Evolutionary conservation across 345 rosid species (phyloP).

Genomic region (Dovyalis caffra): DNA sequence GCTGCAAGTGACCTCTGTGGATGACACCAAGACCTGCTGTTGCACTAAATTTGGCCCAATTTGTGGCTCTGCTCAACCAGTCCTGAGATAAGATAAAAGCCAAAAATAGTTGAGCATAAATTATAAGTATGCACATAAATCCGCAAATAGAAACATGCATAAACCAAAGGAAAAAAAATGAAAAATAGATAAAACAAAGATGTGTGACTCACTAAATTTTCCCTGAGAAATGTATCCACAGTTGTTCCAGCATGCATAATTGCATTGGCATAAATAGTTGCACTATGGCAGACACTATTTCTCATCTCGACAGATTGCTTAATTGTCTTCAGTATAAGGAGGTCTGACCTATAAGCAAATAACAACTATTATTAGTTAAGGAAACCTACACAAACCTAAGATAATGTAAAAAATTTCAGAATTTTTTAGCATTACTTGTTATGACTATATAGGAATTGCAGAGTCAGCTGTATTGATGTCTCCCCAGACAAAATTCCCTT

Average conservation of each 20-base stretch:
- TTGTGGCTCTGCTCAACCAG: conserved; percentile 99
- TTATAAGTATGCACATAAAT: background rate
- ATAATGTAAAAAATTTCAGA: background rate
- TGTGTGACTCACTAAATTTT: conserved; percentile 65
- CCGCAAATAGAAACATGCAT: background rate
- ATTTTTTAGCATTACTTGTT: conserved; percentile 60
- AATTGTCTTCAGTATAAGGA: conserved; percentile 87
- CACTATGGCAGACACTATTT: conserved; percentile 98
- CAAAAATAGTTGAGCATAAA: conserved; percentile 8
- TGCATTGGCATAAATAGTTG: conserved; percentile 96
- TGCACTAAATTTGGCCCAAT: conserved; percentile 99
- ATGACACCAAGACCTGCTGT: conserved; percentile 99
- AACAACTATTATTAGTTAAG: conserved; percentile 9
- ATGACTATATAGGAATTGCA: conserved; percentile 89
- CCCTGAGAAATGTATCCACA: conserved; percentile 97
- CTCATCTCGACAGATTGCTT: conserved; percentile 99
- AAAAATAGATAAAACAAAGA: background rate
- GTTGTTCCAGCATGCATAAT: conserved; percentile 99
- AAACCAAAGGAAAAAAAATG: background rate
- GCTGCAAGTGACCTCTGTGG: conserved; percentile 95
- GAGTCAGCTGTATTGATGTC: conserved; percentile 88
- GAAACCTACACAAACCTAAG: background rate
- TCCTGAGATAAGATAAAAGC: conserved; percentile 51
- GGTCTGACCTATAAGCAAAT: conserved; percentile 72
- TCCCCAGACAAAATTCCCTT: conserved; percentile 94